Conservation (phyloP, 192 early-diverging fungal genomes). For the Rhizoclosmatium globosum region DNA sequence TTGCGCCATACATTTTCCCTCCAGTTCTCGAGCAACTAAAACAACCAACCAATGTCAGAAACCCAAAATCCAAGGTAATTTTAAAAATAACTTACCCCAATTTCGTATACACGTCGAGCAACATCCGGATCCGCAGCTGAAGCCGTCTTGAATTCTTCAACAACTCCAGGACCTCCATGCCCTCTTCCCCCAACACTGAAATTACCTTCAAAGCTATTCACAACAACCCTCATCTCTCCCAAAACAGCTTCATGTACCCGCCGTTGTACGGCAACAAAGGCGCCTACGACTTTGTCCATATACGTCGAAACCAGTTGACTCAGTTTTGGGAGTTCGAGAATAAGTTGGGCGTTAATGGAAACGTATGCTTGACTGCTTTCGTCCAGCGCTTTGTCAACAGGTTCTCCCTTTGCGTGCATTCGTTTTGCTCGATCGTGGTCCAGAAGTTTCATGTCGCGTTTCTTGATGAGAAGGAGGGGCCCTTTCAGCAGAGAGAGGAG, state of each 20-base stretch:
- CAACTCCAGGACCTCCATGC: not conserved
- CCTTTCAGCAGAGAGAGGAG: conserved; percentile 56
- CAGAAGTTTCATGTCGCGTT: conserved; percentile 73
- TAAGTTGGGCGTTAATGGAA: conserved; percentile 75
- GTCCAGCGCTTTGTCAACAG: conserved; percentile 68
- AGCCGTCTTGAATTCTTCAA: conserved; percentile 30
- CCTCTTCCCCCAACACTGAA: not conserved
- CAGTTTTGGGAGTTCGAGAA: conserved; percentile 77
- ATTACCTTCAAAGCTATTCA: not conserved
- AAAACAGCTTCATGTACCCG: conserved; percentile 58
- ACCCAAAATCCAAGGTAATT: not conserved
- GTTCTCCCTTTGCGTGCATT: conserved; percentile 66
- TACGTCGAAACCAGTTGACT: conserved; percentile 64
- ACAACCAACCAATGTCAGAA: not conserved
- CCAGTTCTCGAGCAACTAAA: conserved; percentile 25
- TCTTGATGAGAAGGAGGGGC: conserved; percentile 75
- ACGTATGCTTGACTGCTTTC: conserved; percentile 71
- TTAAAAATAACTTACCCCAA: not conserved
- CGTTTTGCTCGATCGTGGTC: conserved; percentile 74
- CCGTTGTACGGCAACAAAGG: conserved; percentile 64
- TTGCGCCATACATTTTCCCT: conserved; percentile 28
- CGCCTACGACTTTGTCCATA: conserved; percentile 65
- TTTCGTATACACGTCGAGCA: conserved; percentile 8
- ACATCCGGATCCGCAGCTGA: not conserved
- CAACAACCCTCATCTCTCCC: conserved; percentile 41